Percentiles rank a stretch among this genome's conserved stretches.
These are phyloP conservation scores for Penicillium desertorum DNA, from an alignment of 495 filamentous ascomycete genomes.

Conservation along the genomic window DNA sequence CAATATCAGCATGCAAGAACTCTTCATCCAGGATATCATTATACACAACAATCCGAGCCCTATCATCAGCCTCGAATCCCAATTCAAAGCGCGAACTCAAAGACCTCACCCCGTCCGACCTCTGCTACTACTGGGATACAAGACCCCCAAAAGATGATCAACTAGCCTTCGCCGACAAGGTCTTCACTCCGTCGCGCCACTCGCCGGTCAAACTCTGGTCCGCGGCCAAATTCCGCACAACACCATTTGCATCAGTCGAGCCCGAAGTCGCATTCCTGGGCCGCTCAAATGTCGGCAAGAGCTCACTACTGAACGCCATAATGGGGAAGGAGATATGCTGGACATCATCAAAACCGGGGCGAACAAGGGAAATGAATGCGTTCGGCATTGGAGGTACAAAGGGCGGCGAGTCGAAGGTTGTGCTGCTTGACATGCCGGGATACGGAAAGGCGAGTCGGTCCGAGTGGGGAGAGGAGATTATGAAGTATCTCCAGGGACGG, in stretches of 20 bases:
- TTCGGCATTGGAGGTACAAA: conserved; percentile 69
- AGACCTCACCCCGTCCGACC: conserved; percentile 38
- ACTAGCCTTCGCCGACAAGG: conserved; percentile 53
- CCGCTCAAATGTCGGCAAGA: conserved; percentile 91
- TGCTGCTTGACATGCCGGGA: conserved; percentile 88
- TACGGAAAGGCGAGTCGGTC: conserved; percentile 76
- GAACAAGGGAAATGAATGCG: conserved; percentile 79
- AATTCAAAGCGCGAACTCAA: conserved; percentile 31
- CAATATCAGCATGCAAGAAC: conserved; percentile 5
- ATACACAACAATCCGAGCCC: conserved; percentile 15
- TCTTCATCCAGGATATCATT: conserved; percentile 3
- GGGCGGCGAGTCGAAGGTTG: conserved; percentile 54
- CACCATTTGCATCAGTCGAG: conserved; percentile 41
- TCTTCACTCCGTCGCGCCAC: conserved; percentile 58
- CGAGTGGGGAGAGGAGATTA: conserved; percentile 83
- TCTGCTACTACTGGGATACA: conserved; percentile 60
- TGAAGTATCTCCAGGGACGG: conserved; percentile 74
- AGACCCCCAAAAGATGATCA: conserved; percentile 53
- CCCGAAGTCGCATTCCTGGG: conserved; percentile 74
- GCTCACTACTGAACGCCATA: conserved; percentile 80
- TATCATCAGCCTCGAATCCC: conserved; percentile 22
- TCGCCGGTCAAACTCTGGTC: conserved; percentile 68
- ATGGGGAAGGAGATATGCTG: conserved; percentile 59
- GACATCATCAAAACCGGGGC: conserved; percentile 70
- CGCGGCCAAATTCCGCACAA: conserved; percentile 67